Evolutionary conservation across 257 asterid species (phyloP).

Genomic region (Cynanchum wilfordii): DNA sequence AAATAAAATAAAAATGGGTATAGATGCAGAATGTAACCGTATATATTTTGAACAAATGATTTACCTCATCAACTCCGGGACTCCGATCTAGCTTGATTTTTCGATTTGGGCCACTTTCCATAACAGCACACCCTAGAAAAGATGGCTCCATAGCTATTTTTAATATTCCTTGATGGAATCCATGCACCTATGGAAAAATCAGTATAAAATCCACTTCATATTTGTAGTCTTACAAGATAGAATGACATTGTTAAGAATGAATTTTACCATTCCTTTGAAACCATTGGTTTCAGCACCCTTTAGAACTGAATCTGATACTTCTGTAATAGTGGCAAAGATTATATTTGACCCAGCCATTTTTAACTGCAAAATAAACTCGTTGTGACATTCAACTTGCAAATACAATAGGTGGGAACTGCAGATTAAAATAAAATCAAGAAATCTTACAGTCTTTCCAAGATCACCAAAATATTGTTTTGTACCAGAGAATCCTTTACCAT

Average conservation of each 20-base stretch:
- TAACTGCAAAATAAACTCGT: conserved; percentile 48
- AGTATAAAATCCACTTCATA: conserved; percentile 6
- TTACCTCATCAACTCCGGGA: conserved; percentile 97
- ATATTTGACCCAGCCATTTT: conserved; percentile 87
- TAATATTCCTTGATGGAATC: conserved; percentile 92
- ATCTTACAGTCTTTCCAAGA: conserved; percentile 85
- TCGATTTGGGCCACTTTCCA: conserved; percentile 96
- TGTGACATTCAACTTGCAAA: conserved; percentile 12
- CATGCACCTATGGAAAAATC: conserved; percentile 47
- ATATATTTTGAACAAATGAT: not conserved
- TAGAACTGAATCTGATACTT: conserved; percentile 85
- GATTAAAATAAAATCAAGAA: conserved; percentile 7
- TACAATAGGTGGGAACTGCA: conserved; percentile 8
- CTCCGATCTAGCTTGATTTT: conserved; percentile 83
- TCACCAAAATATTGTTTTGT: conserved; percentile 95
- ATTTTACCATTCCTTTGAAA: conserved; percentile 75
- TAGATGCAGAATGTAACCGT: not conserved
- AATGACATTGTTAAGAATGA: conserved; percentile 11
- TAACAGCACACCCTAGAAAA: conserved; percentile 72
- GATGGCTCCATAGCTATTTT: conserved; percentile 95
- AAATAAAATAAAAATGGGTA: not conserved
- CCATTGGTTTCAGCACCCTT: conserved; percentile 94
- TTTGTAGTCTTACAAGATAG: not conserved
- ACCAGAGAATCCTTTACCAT: conserved; percentile 86
- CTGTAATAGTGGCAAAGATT: conserved; percentile 88